Conservation (phyloP, 2,329 filamentous ascomycete genomes). For the Tolypocladium endophyticum region DNA sequence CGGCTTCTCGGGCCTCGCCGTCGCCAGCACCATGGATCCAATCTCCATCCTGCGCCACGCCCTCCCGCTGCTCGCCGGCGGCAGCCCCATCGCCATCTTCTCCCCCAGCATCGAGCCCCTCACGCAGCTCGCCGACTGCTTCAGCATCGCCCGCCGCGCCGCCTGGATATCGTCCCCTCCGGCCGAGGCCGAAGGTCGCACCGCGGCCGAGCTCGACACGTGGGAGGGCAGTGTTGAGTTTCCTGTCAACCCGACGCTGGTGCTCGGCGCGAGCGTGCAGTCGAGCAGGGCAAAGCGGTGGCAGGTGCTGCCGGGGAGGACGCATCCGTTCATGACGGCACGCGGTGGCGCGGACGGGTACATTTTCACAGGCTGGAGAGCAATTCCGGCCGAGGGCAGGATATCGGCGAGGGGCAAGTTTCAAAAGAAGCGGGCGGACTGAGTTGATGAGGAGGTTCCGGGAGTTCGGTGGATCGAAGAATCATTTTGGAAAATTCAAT, state of each 20-base stretch:
- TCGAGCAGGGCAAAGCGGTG: conserved; percentile 68
- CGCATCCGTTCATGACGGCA: conserved; percentile 89
- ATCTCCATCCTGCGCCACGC: conserved; percentile 62
- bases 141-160: conserved; percentile 67
- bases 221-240: conserved; percentile 64
- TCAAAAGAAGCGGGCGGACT: conserved; percentile 47
- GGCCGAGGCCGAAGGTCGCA: conserved; percentile 30
- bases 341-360: conserved; percentile 84
- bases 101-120: conserved; percentile 72
- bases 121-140: conserved; percentile 67
- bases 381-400: conserved; percentile 67
- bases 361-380: conserved; percentile 73
- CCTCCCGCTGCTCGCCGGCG: conserved; percentile 72
- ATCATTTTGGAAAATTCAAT: background rate
- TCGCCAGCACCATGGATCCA: conserved; percentile 76
- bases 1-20: conserved; percentile 71
- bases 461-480: background rate
- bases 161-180: conserved; percentile 57
- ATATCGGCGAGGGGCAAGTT: conserved; percentile 76
- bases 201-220: conserved; percentile 37
- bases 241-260: conserved; percentile 73
- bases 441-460: background rate
- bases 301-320: conserved; percentile 86
- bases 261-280: conserved; percentile 73
- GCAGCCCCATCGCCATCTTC: conserved; percentile 79